Base-by-base conservation (phyloP, 768 basidiomycete species). In the Cubamyces sp. region DNA sequence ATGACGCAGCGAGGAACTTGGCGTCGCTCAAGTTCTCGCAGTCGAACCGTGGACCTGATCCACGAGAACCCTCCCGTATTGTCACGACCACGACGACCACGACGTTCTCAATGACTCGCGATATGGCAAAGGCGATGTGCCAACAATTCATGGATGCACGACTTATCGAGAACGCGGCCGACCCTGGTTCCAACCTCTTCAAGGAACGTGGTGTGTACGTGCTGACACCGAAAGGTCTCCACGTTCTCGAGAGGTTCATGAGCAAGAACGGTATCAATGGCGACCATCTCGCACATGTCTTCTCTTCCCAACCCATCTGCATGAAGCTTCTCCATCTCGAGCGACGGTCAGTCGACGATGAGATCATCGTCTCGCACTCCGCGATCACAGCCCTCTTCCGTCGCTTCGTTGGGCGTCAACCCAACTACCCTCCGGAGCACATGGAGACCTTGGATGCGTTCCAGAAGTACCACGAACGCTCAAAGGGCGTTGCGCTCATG, bases 81-180 rank as follows among this genome's bases (percentile, higher is more conserved):
- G 91, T 99, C 73, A 99, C 97, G 71, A 99, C 97, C 0, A 99
- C 97, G 0, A 99, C 97, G 6, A 98, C 97, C 5, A 99, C 97
- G 45, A 99, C 97, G 37, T 99, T 99, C 80, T 94, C 94, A 64
- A 98, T 99, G 97, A 94, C 94, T 68, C 90, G 97, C 69, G 97
- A 99, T 47, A 98, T 99, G 92, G 97, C 97, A 65, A 98, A 98
- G 79, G 94, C 94, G 37, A 98, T 99, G 90, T 92, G 94, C 78
- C 97, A 99, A 77, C 95, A 98, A 74, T 98, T 98, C 73, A 97
- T 99, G 94, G 97, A 98, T 68, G 95, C 97, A 60, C 92, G 95
- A 66, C 83, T 98, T 64, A 95, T 98, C 66, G 96, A 98, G 77
- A 98, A 98, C 73, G 96, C 94, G 16, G 86, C 92, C 18, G 97